A percentile compares a stretch with the other conserved stretches of the same genome.
These are phyloP conservation scores for Pichia sp. DNA, from an alignment of 1,139 yeast genomes.

Conservation along the genomic window DNA sequence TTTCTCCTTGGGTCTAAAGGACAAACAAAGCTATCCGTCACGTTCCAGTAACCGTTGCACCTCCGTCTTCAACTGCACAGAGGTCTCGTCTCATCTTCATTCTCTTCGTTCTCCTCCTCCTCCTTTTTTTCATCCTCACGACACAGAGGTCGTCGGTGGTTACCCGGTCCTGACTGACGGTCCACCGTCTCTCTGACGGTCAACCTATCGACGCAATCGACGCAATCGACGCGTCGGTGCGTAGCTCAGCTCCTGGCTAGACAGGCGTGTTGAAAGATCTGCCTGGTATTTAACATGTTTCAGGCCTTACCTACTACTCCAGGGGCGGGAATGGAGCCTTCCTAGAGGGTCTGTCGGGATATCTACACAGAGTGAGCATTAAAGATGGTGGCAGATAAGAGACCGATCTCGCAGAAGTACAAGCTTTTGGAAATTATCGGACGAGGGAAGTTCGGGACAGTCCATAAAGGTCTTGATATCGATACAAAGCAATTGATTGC, in stretches of 20 bases:
- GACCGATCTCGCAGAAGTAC: conserved; percentile 41
- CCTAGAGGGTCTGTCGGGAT: no score
- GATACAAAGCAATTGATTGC: conserved; percentile 79
- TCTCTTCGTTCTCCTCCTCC: neutral
- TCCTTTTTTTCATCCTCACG: neutral
- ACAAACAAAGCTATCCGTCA: no score
- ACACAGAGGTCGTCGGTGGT: neutral
- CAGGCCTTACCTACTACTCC: no score
- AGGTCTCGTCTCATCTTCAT: no score
- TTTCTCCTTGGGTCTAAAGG: neutral
- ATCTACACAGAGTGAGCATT: neutral
- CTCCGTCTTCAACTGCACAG: no score
- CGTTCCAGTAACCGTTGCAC: no score
- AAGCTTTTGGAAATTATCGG: conserved; percentile 90
- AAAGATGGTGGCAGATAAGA: conserved; percentile 7
- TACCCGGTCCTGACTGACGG: neutral
- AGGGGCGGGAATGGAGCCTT: no score
- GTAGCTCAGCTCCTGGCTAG: neutral
- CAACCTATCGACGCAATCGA: neutral
- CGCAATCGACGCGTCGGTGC: neutral
- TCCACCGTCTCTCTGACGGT: no score
- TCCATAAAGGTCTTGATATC: conserved; percentile 73
- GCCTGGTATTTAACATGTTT: no score
- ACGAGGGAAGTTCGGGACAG: conserved; percentile 94
- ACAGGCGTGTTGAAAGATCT: neutral